Evolutionary conservation across 768 basidiomycete species (phyloP).

Genomic region (Lactarius indigo): DNA sequence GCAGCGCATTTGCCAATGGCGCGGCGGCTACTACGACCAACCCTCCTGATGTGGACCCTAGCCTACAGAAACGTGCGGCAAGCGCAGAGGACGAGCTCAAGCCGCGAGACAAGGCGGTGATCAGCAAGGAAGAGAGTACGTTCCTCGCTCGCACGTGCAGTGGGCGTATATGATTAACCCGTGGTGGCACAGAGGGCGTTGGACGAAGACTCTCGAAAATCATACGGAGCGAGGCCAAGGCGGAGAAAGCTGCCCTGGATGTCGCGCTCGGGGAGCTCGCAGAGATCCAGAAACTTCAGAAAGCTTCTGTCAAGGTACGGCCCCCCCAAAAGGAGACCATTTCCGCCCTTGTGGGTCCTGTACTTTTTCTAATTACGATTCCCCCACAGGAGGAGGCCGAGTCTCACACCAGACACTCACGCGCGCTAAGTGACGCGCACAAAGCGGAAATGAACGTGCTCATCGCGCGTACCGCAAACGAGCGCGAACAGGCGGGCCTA

Average conservation of each 20-base stretch:
- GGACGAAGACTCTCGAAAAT: slow-evolving; percentile 63
- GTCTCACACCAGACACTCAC: slow-evolving; percentile 51
- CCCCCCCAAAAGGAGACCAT: not conserved
- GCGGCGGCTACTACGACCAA: slow-evolving; percentile 50
- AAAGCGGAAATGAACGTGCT: slow-evolving; percentile 60
- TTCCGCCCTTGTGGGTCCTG: not conserved
- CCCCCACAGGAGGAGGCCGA: slow-evolving; percentile 50
- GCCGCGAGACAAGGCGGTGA: slow-evolving; percentile 48
- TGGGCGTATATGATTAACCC: not conserved
- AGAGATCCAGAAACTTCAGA: slow-evolving; percentile 68
- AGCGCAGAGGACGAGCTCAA: slow-evolving; percentile 48
- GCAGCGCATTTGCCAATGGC: slow-evolving; percentile 47
- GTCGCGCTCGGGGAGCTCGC: slow-evolving; percentile 62
- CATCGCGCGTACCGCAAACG: slow-evolving; percentile 44
- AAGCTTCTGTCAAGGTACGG: slow-evolving; percentile 53
- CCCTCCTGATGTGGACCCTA: slow-evolving; percentile 39
- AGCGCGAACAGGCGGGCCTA: slow-evolving; percentile 31
- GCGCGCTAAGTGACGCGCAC: slow-evolving; percentile 53
- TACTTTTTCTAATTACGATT: not conserved
- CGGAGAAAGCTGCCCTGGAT: slow-evolving; percentile 59
- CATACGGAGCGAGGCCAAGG: slow-evolving; percentile 63
- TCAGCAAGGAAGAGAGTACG: slow-evolving; percentile 52
- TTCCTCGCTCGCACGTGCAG: not conserved
- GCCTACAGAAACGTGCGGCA: slow-evolving; percentile 37
- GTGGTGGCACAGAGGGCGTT: slow-evolving; percentile 45